Conservation (phyloP, 345 rosid genomes). For the Eucalyptus curtisii region DNA sequence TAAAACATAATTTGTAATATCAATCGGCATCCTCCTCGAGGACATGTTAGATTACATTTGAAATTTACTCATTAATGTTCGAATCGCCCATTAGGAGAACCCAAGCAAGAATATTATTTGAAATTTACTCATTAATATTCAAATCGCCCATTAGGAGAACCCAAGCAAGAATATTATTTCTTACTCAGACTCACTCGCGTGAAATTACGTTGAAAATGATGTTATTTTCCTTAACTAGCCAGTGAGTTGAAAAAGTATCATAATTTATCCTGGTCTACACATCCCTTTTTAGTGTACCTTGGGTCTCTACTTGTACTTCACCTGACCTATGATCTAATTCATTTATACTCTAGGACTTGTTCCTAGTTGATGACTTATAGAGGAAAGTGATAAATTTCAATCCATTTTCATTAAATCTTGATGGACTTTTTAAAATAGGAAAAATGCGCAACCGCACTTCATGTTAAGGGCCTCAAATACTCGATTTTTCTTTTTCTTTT, state of each 20-base stretch:
- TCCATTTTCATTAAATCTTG: not conserved
- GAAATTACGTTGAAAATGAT: not conserved
- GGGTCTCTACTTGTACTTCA: not conserved
- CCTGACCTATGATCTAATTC: not conserved
- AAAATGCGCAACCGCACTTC: not conserved
- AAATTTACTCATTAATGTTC: not conserved
- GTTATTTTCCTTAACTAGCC: rapidly evolving
- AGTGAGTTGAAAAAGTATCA: not conserved
- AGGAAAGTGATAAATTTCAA: not conserved
- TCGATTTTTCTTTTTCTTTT: not conserved
- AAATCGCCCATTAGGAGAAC: not conserved
- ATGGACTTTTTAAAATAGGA: not conserved
- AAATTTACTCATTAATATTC: not conserved
- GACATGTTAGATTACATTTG: not conserved
- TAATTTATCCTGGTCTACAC: not conserved
- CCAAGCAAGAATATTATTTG: not conserved
- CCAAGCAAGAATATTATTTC: not conserved
- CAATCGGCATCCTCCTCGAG: not conserved
- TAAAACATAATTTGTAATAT: not conserved
- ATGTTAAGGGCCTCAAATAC: not conserved
- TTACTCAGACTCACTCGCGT: rapidly evolving
- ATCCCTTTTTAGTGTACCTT: not conserved
- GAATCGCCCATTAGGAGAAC: not conserved
- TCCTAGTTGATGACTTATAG: not conserved
- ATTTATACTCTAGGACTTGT: not conserved